Percentiles rank a stretch among this genome's conserved stretches.
Evolutionary conservation across 2,329 filamentous ascomycete species (phyloP).

Genomic region (Magnaporthiopsis rhizophila): DNA sequence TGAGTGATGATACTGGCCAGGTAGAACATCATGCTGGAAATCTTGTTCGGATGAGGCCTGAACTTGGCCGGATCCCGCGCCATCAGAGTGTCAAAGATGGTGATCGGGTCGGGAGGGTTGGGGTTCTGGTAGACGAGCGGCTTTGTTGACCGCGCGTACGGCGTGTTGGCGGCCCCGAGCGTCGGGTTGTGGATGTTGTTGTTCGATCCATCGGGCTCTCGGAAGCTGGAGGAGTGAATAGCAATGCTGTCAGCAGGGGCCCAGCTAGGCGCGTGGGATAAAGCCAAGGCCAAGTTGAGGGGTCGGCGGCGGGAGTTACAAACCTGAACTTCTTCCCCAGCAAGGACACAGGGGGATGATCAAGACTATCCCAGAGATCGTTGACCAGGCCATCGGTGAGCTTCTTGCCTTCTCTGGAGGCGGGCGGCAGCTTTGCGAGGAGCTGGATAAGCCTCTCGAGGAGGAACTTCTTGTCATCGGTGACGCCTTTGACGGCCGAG

Average conservation of each 20-base stretch:
- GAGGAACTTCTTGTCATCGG: constrained; percentile 11
- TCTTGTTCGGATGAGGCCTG: constrained; percentile 59
- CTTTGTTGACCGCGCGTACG: constrained; percentile 62
- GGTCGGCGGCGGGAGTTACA: constrained; percentile 22
- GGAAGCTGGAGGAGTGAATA: constrained; percentile 18
- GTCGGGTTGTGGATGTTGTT: constrained; percentile 56
- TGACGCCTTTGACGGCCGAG: constrained; percentile 9
- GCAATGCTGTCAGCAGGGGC: neutral
- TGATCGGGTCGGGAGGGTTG: constrained; percentile 46
- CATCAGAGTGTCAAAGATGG: constrained; percentile 62
- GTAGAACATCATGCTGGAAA: constrained; percentile 70
- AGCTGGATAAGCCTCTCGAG: constrained; percentile 13
- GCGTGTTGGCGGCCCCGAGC: constrained; percentile 56
- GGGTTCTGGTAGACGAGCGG: constrained; percentile 47
- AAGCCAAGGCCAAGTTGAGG: too few species aligned
- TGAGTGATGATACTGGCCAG: constrained; percentile 61
- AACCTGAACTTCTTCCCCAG: constrained; percentile 33
- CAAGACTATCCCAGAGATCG: constrained; percentile 44
- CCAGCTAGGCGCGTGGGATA: neutral
- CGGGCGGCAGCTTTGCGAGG: constrained; percentile 19
- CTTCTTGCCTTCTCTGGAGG: constrained; percentile 18
- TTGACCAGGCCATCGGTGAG: constrained; percentile 43
- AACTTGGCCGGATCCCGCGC: constrained; percentile 43
- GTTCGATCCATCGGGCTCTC: constrained; percentile 29
- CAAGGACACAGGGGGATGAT: constrained; percentile 43